These are phyloP conservation scores for Exophiala sideris DNA, from an alignment of 2,329 filamentous ascomycete species.

Conservation along the genomic window DNA sequence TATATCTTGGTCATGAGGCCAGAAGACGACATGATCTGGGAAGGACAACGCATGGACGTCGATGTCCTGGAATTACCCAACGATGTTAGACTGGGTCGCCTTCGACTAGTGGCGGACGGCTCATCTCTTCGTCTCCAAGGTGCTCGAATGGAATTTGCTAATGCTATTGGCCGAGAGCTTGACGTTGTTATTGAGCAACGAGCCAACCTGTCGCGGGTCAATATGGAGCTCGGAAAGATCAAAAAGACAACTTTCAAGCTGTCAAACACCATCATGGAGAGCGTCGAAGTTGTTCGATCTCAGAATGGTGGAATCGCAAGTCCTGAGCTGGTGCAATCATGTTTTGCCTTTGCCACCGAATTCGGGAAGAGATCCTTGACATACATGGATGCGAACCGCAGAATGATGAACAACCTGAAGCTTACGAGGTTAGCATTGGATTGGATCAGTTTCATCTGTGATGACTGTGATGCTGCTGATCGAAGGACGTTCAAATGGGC, in stretches of 20 bases:
- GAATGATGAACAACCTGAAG: constrained; percentile 96
- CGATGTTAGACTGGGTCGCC: constrained; percentile 80
- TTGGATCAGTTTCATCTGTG: constrained; percentile 97
- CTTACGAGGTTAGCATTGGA: constrained; percentile 89
- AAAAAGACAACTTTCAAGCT: constrained; percentile 94
- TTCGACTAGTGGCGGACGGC: constrained; percentile 84
- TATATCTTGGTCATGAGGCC: constrained; percentile 84
- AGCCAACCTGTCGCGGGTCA: constrained; percentile 89
- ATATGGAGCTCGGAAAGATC: constrained; percentile 85
- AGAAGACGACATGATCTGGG: constrained; percentile 76
- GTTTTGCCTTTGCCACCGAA: constrained; percentile 97
- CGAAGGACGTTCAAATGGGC: constrained; percentile 97
- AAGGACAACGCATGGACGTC: constrained; percentile 69
- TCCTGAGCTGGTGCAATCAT: constrained; percentile 94
- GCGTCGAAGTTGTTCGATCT: constrained; percentile 84
- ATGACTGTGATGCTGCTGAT: constrained; percentile 91
- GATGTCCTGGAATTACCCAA: constrained; percentile 72
- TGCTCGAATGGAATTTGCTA: constrained; percentile 73
- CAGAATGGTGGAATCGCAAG: constrained; percentile 83
- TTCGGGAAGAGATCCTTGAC: constrained; percentile 92
- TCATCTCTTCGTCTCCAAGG: constrained; percentile 73
- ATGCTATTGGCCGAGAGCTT: constrained; percentile 76
- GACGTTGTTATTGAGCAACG: constrained; percentile 88
- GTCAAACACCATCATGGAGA: constrained; percentile 98
- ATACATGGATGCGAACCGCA: constrained; percentile 92